Base-by-base conservation (phyloP, 495 filamentous ascomycete species). In the Cercophora newfieldiana region DNA sequence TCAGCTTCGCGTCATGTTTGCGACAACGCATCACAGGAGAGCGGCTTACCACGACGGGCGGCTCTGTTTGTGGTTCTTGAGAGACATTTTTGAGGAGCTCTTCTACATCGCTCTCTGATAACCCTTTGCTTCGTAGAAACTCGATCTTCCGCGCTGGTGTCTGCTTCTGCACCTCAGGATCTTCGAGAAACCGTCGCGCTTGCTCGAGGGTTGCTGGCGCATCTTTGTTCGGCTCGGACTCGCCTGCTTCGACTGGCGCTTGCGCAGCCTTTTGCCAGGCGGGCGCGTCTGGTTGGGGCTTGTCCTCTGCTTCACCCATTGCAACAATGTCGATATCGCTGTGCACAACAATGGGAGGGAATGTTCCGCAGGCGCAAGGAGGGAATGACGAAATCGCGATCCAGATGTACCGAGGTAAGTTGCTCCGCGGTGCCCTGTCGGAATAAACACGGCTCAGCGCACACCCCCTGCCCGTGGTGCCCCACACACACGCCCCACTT, bases 101-200 rank as follows among this genome's bases (percentile, higher is more conserved):
- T 63, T 91, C 77, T 56, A 94, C 91, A 66, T 96, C 91, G 33
- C 84, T 78, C 3, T 81, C 74, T 2, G 77, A 83, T 7, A 97
- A 76, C 0, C 92, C 93, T 74, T 99, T 97, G 33, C 85, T 86
- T 69, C 89, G 85, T 7, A 98, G 79, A 66, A 97, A 97, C 2
- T 85, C 82, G 28, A 87, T 80, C 78, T 97, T 95, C 75, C 87
- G 87, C 59, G 91, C 89, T 51, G 82, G 81, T 1, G 90, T 81
- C 10, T 89, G 86, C 72, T 89, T 80, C 30, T 86, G 85, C 53
- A 97, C 90, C n/a, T 82, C 83, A 7, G 90, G 87, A 62, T 94
- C 90, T 49, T 90, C 79, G n/a, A 98, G 85, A 72, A 97, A 97
- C 63, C 82, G 88, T 33, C 83, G 79, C 21, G 92, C 92, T 72